phyloP scores from a whole-genome alignment of 2,329 filamentous ascomycete species.

The Purpureocillium lavendulum region DNA sequence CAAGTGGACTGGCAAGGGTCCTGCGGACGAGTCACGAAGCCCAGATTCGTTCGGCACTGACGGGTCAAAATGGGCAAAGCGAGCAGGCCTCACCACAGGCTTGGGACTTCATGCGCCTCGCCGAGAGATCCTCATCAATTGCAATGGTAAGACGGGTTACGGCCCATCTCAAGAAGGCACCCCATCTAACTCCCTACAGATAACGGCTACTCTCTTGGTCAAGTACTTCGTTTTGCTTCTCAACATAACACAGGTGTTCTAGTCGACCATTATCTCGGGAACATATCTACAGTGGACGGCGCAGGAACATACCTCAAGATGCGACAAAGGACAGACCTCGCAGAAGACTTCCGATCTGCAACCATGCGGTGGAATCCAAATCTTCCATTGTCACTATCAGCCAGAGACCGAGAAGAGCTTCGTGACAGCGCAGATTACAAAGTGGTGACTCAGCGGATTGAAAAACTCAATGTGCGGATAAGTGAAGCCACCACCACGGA shows the following conservation, averaged over 20 bases:
- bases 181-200: background rate
- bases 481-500: too few species aligned
- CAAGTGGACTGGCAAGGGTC: background rate
- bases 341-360: conserved; percentile 6
- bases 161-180: background rate
- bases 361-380: conserved; percentile 4
- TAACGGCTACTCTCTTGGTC: conserved; percentile 5
- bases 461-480: too few species aligned
- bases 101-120: background rate
- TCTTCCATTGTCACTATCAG: background rate
- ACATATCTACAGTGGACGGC: conserved; percentile 5
- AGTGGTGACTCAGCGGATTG: too few species aligned
- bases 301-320: conserved; percentile 5
- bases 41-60: background rate
- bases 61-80: background rate
- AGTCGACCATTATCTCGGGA: conserved; percentile 5
- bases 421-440: too few species aligned
- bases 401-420: too few species aligned
- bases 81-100: background rate
- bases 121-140: background rate
- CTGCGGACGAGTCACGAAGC: background rate
- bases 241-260: conserved; percentile 5
- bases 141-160: background rate
- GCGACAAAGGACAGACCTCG: conserved; percentile 1
- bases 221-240: conserved; percentile 5